Conservation (phyloP, 2,329 filamentous ascomycete genomes). For the Botryosphaeria dothidea region DNA sequence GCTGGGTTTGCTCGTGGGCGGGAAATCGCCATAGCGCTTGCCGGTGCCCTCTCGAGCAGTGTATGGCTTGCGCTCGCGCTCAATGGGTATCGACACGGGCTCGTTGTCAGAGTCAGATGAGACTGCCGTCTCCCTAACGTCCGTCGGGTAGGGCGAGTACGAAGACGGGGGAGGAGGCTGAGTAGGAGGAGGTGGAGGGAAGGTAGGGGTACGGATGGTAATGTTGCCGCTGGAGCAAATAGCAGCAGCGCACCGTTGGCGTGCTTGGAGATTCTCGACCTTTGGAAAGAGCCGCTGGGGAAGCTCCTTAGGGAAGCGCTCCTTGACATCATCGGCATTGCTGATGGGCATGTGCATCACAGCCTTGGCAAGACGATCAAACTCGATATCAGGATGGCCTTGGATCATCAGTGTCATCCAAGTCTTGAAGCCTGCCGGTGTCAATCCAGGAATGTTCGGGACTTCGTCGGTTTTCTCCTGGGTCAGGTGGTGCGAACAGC, state of each 20-base stretch:
- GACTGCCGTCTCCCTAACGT: constrained; percentile 29
- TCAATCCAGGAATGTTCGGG: constrained; percentile 48
- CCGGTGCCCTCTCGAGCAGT: constrained; percentile 59
- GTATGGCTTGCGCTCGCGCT: constrained; percentile 68
- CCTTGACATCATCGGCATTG: constrained; percentile 63
- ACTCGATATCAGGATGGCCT: constrained; percentile 76
- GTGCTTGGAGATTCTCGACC: constrained; percentile 56
- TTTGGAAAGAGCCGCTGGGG: constrained; percentile 71
- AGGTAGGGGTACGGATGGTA: constrained; percentile 37
- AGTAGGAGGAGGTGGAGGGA: constrained; percentile 31
- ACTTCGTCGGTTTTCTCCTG: constrained; percentile 30
- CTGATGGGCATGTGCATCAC: constrained; percentile 71
- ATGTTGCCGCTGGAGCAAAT: constrained; percentile 53
- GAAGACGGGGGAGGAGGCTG: constrained; percentile 29
- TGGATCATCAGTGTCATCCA: constrained; percentile 75
- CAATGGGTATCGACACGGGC: constrained; percentile 54
- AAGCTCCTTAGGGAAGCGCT: constrained; percentile 77
- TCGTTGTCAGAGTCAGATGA: constrained; percentile 43
- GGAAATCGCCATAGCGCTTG: constrained; percentile 52
- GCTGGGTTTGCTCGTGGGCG: not conserved
- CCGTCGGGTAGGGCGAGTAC: constrained; percentile 29
- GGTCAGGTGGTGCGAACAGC: constrained; percentile 51
- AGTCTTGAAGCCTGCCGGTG: constrained; percentile 47
- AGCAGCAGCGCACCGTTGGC: constrained; percentile 62
- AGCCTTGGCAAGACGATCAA: constrained; percentile 67